Evolutionary conservation across 331 rosid species (phyloP).

Genomic region (Quercus lobata): DNA sequence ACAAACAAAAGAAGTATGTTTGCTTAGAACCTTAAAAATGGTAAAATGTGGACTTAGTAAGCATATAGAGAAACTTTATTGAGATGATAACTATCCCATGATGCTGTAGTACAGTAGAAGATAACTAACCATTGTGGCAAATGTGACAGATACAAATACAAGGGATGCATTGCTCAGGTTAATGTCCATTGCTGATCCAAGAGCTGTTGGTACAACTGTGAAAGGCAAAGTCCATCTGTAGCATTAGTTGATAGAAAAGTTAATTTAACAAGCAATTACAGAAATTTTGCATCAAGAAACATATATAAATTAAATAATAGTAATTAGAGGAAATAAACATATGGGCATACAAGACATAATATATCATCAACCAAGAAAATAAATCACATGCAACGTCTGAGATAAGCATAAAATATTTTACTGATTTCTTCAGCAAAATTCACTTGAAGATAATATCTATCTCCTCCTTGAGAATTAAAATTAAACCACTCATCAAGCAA

Average conservation of each 20-base stretch:
- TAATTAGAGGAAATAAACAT: neutral
- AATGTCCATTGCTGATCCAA: slow-evolving; percentile 93
- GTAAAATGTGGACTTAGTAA: neutral
- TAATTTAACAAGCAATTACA: slow-evolving; percentile 36
- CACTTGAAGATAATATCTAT: neutral
- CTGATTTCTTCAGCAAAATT: neutral
- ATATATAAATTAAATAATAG: neutral
- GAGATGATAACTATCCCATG: neutral
- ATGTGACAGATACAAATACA: slow-evolving; percentile 93
- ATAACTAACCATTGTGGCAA: slow-evolving; percentile 96
- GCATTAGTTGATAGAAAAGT: slow-evolving; percentile 98
- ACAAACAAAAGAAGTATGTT: slow-evolving; percentile 20
- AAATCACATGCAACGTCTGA: neutral
- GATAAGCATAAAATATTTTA: neutral
- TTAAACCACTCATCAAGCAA: neutral
- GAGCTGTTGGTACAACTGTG: slow-evolving; percentile 99
- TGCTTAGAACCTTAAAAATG: neutral
- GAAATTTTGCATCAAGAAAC: neutral
- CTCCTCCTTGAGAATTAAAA: neutral
- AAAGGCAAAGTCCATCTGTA: slow-evolving; percentile 99
- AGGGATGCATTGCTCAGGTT: slow-evolving; percentile 97
- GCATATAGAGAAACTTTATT: slow-evolving; percentile 9
- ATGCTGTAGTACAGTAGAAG: slow-evolving; percentile 12
- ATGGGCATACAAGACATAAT: neutral
- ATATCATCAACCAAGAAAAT: neutral